Base-by-base conservation (phyloP, 306 rosid genomes). In the Cucurbita moschata region DNA sequence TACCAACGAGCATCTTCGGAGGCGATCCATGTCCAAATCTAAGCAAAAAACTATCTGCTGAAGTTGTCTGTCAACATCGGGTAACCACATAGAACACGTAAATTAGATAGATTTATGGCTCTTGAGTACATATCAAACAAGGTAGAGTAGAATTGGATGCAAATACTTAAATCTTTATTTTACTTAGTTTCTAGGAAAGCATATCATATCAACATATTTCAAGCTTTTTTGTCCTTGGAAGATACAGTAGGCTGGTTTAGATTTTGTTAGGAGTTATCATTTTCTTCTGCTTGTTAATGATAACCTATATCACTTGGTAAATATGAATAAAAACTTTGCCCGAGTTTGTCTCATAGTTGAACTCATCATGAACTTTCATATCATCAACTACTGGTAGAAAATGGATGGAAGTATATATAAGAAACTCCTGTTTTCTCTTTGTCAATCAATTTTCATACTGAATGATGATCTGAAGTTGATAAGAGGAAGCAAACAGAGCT, bases 1-100 rank as follows among this genome's bases (percentile, higher is more conserved):
- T 82, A 77, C 81, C 94, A 59, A 81, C 79, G 76, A 68, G 80
- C 52, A 81, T 75, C 62, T 88, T 90, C 39, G 89, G 88, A 26
- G 61, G 53, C 78, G 96, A 90, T 26, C 94, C 96, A 1, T 88
- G 94, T 83, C 94, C 93, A 37, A 79, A 81, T 49, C 76, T 77
- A 75, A 40, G 81, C 58, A 90, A 90, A 55, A 65, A 76, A 71
- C 66, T 88, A 53, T 86, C 87, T 26, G 91, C 88, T 46, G 96
- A 90, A 85, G 94, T 90, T 38, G 72, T 86, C 8, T 90, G 96
- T 43, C 53, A 82, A 61, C 79, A 84, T 3, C 79, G 84, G 5
- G 10, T 13, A 58, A 68, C 65, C 42, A 76, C 15, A 66, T 19
- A 66, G 16, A 44, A 43, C 54, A 3, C 11, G 18, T 66, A 42